Evolutionary conservation across 148 eudicot genomes (phyloP), one percentile per base, ranked within the genome.

Genomic region (Fagopyrum homotropicum): DNA sequence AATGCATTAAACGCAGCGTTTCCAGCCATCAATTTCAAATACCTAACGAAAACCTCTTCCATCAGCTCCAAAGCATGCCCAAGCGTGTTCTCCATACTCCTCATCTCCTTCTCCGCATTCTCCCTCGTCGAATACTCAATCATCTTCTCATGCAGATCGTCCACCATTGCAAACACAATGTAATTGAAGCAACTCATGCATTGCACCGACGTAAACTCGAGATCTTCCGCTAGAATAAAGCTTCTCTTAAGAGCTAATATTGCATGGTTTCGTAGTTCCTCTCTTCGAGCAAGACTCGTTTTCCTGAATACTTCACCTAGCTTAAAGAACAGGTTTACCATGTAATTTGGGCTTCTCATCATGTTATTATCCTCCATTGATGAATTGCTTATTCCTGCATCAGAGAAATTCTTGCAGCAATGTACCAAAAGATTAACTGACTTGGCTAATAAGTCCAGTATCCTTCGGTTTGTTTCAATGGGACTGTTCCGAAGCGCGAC

Each of bases 111-210:
- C 80, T 92, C 99, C 1, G 97, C 92, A 15, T 90, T 95, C 5
- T 84, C 96, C 55, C 99, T 84, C 30, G 88, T 84, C 0, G 97
- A 90, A 59, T 95, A 90, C 77, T 92, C 97, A 72, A 95, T 57
- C 92, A 92, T 90, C 72, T 92, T 95, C 79, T 95, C 97, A 11
- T 95, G 97, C 11, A 95, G 68, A 64, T 95, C 97, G 45, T 92
- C 99, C 0, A 90, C 96, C 99, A 90, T 90, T 4, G 98, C 92
- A 64, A 94, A 94, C 19, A 94, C 77, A 10, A 94, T 80, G n/a
- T 81, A 76, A 77, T 88, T 88, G 45, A 94, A 84, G 51, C 92
- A 86, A 73, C 83, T 87, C 45, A 85, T 82, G 49, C 85, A 81
- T 52, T 85, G 85, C 14, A 85, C 55, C 7, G 97, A 82, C 0